Evolutionary conservation across 345 rosid genomes (phyloP), one percentile per base, ranked within the genome.

Genomic region (Gossypium sturtianum): DNA sequence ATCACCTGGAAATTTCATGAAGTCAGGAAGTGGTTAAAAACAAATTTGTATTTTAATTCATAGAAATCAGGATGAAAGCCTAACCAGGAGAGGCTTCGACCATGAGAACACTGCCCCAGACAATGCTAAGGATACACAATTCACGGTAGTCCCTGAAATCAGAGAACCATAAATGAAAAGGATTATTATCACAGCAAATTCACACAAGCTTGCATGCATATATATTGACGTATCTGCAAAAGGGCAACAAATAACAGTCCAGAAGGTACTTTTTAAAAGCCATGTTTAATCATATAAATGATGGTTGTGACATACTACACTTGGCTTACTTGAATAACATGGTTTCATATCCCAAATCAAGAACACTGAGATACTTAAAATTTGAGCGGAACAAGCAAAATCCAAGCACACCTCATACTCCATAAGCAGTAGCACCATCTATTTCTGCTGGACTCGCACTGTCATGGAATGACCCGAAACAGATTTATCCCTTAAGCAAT

Each of bases 21-120:
- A 77, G 66, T 51, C 63, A 79, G 29, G 73, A 66, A 52, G 69
- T n/a, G 54, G 54, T 58, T 57, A 25, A 67, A 59, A 23, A 59
- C 57, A 72, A 71, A 71, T 34, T 12, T 44, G 43, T 64, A 13
- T 9, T 29, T 44, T 2, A 22, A 66, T 58, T 54, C 67, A 22
- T n/a, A 27, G 52, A 75, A 68, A 57, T 76, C 16, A 81, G 72
- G 57, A 66, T 23, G 6, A 29, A 82, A 73, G 71, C 73, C 94
- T 81, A 77, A 95, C 99, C 98, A 93, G 89, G 61, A 84, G 38
- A 79, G 98, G 99, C 87, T 93, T 96, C 71, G 95, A 82, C 97
- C 98, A 89, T 53, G 97, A 87, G 77, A 96, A 93, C 29, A 96
- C 86, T 9, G 93, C 97, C 57, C 97, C 98, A 9, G 99, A 96